Evolutionary conservation across 2,329 filamentous ascomycete genomes (phyloP).

Genomic region (Dactylonectria macrodidyma): DNA sequence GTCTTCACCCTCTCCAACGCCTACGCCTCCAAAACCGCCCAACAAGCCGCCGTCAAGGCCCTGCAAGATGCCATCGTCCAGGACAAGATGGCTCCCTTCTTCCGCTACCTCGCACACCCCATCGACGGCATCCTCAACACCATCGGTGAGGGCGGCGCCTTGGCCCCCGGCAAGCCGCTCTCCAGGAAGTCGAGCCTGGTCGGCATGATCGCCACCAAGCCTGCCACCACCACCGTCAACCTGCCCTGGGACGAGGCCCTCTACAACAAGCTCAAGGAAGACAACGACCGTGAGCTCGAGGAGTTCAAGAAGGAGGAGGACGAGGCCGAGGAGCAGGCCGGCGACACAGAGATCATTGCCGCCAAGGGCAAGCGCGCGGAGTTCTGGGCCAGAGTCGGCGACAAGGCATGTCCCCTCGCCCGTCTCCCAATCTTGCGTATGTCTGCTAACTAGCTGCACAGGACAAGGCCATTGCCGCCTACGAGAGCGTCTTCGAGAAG

Average conservation of each 20-base stretch:
- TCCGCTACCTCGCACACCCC: constrained; percentile 87
- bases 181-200: constrained; percentile 79
- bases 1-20: constrained; percentile 91
- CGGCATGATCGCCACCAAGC: constrained; percentile 82
- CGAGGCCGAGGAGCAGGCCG: constrained; percentile 94
- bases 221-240: constrained; percentile 74
- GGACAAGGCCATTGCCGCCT: constrained; percentile 94
- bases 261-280: constrained; percentile 82
- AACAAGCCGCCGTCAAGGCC: constrained; percentile 80
- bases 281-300: constrained; percentile 85
- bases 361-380: constrained; percentile 96
- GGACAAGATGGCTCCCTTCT: constrained; percentile 90
- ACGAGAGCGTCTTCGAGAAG: constrained; percentile 95
- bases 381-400: constrained; percentile 94
- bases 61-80: constrained; percentile 87
- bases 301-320: constrained; percentile 89
- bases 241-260: constrained; percentile 93
- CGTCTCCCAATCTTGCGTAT: background rate
- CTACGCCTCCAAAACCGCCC: constrained; percentile 75
- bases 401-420: constrained; percentile 78
- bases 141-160: constrained; percentile 73
- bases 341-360: constrained; percentile 94
- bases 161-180: constrained; percentile 69
- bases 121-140: constrained; percentile 86
- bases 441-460: constrained; percentile 55